Percentiles rank a stretch among this genome's conserved stretches.
phyloP scores from a whole-genome alignment of 2,329 filamentous ascomycete species.

The Sclerotinia minor region DNA sequence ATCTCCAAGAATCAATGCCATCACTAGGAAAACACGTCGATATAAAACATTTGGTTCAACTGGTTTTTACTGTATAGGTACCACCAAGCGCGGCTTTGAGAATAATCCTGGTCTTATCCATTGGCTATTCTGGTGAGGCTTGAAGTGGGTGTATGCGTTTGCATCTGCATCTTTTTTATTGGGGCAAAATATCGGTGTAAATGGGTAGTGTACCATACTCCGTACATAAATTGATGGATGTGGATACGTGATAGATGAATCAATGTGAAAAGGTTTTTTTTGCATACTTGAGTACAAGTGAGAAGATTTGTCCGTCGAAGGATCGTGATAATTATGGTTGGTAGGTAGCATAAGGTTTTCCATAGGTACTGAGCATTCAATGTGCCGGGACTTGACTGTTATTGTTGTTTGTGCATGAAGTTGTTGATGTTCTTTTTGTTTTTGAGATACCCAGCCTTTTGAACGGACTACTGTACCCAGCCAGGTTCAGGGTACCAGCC shows the following conservation, averaged over 20 bases:
- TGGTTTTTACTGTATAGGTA: conserved; percentile 16
- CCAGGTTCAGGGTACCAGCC: neutral
- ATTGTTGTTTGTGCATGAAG: neutral
- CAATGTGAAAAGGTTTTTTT: conserved; percentile 2
- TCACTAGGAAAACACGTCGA: conserved; percentile 24
- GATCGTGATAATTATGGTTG: neutral
- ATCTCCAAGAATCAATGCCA: conserved; percentile 16
- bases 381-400: neutral
- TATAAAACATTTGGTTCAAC: conserved; percentile 22
- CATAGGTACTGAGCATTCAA: neutral
- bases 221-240: conserved; percentile 6
- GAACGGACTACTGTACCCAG: neutral
- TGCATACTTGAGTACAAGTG: neutral
- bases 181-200: conserved; percentile 27
- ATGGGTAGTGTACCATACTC: conserved; percentile 16
- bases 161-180: conserved; percentile 25
- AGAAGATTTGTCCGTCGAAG: conserved; percentile 3
- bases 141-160: conserved; percentile 25
- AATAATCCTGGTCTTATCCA: neutral
- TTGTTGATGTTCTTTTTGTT: neutral
- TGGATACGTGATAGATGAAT: conserved; percentile 23
- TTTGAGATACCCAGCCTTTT: conserved; percentile 3
- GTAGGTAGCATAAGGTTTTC: neutral
- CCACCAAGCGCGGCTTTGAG: neutral
- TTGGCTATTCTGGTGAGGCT: conserved; percentile 20